Base-by-base conservation (phyloP, 2,329 filamentous ascomycete genomes). In the Akanthomyces lecanii region DNA sequence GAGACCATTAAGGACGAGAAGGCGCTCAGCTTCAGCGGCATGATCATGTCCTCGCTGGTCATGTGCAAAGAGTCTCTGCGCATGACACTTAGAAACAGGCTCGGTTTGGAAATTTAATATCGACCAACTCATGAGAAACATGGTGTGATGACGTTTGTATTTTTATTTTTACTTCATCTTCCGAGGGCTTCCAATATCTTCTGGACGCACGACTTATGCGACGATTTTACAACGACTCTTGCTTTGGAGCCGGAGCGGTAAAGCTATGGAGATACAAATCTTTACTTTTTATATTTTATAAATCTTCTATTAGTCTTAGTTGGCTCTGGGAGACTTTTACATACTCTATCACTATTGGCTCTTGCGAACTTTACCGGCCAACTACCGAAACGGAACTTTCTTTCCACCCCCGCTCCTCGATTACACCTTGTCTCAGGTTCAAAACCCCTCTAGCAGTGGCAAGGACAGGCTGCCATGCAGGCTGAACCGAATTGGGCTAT, bases 1-100 rank as follows among this genome's bases (percentile, higher is more conserved):
- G 45, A 60, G 33, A 18, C 16, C 16, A 47, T 38, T 18, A 33
- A 18, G 21, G 28, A 12, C 25, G 57, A 51, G 16, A 23, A 52
- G 57, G 21, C 38, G n/a, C 8, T 38, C 40, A 47, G 18, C n/a
- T n/a, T 61, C 8, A n/a, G 25, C 23, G 48, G 42, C 5, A 45
- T n/a, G 25, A 33, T 61, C 28, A n/a, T 45, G 10, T 61, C 58
- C 3, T 61, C 58, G 4, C 38, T 61, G 7, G 38, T 53, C n/a
- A 23, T n/a, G 8, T 53, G 23, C 38, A 44, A n/a, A 47, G 48
- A 60, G 7, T 60, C 45, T 25, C 2, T 60, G 18, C 33, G 57
- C 11, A 33, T 30, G 50, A 36, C 25, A n/a, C 48, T 61, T 12
- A 45, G 36, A 30, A 61, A 61, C n/a, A 61, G 58, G 18, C 58